phyloP scores from a whole-genome alignment of 768 basidiomycete species.

The Leccinum truebloodii region DNA sequence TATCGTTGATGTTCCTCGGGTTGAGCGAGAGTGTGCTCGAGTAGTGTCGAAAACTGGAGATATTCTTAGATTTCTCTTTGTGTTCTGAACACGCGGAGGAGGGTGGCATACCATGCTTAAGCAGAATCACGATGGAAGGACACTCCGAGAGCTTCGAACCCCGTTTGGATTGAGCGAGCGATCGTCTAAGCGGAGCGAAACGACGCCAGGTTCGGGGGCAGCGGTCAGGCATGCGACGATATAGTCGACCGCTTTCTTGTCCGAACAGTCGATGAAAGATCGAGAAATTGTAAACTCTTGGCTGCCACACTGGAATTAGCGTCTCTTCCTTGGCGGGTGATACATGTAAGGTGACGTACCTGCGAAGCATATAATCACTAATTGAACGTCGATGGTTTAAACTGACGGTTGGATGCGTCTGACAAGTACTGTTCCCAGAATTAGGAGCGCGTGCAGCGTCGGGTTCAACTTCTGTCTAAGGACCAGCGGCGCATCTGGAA shows the following conservation, averaged over 20 bases:
- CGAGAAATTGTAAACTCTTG: constrained; percentile 77
- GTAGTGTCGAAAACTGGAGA: no score
- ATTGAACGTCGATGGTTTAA: constrained; percentile 70
- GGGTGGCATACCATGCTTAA: not conserved
- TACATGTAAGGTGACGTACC: constrained; percentile 38
- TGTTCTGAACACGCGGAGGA: constrained; percentile 82
- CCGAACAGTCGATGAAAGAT: constrained; percentile 81
- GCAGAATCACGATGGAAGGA: constrained; percentile 30
- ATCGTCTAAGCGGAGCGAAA: constrained; percentile 86
- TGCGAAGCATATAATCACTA: constrained; percentile 74
- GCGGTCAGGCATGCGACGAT: constrained; percentile 66
- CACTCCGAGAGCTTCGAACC: constrained; percentile 76
- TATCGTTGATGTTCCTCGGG: no score
- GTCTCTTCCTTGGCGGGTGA: not conserved
- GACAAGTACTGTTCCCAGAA: constrained; percentile 59
- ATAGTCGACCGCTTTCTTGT: constrained; percentile 83
- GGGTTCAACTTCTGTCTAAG: not conserved
- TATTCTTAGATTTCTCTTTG: no score
- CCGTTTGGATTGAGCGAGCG: constrained; percentile 72
- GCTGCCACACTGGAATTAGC: constrained; percentile 42
- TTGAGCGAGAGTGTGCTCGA: no score
- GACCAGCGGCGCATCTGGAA: not conserved
- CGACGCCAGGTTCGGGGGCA: constrained; percentile 45
- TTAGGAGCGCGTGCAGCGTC: not conserved
- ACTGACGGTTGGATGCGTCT: constrained; percentile 78